Evolutionary conservation across 176 grass and related monocot genomes (phyloP).

Genomic region (Carex scoparia): DNA sequence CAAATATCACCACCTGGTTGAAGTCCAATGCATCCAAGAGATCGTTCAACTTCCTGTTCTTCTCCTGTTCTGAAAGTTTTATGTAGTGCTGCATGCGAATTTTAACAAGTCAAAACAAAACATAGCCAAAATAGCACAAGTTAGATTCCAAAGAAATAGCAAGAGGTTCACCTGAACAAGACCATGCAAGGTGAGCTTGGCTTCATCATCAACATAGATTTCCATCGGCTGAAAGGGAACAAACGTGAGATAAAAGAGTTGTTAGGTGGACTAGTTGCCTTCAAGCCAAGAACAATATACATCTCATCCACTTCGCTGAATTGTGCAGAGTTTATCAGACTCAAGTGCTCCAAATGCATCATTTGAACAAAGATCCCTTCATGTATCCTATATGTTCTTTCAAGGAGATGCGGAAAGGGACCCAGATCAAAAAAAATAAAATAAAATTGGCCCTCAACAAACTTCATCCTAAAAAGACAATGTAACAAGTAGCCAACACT

Average conservation of each 20-base stretch:
- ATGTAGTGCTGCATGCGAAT: slow-evolving; percentile 68
- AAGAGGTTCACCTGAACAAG: slow-evolving; percentile 73
- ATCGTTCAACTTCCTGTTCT: slow-evolving; percentile 96
- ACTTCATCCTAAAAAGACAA: not conserved
- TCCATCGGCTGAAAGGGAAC: slow-evolving; percentile 99
- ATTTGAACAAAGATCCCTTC: slow-evolving; percentile 9
- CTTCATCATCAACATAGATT: slow-evolving; percentile 99
- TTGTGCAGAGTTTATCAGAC: slow-evolving; percentile 9
- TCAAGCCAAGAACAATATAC: slow-evolving; percentile 55
- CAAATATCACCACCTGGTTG: slow-evolving; percentile 98
- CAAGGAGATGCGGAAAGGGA: not conserved
- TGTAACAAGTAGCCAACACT: not conserved
- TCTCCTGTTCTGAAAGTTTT: slow-evolving; percentile 81
- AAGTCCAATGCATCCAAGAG: slow-evolving; percentile 97
- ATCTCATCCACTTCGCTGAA: slow-evolving; percentile 31
- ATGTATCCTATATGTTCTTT: not conserved
- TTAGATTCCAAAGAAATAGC: not conserved
- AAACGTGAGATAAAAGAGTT: slow-evolving; percentile 77
- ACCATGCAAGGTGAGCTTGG: slow-evolving; percentile 95
- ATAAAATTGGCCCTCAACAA: not conserved
- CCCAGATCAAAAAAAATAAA: not conserved
- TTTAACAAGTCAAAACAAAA: not conserved
- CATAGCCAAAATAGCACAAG: not conserved
- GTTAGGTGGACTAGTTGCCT: slow-evolving; percentile 29
- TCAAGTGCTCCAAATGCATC: not conserved